Percentiles rank a stretch among this genome's conserved stretches.
Evolutionary conservation across 2,329 filamentous ascomycete species (phyloP).

Genomic region (Aspergillus sp.): DNA sequence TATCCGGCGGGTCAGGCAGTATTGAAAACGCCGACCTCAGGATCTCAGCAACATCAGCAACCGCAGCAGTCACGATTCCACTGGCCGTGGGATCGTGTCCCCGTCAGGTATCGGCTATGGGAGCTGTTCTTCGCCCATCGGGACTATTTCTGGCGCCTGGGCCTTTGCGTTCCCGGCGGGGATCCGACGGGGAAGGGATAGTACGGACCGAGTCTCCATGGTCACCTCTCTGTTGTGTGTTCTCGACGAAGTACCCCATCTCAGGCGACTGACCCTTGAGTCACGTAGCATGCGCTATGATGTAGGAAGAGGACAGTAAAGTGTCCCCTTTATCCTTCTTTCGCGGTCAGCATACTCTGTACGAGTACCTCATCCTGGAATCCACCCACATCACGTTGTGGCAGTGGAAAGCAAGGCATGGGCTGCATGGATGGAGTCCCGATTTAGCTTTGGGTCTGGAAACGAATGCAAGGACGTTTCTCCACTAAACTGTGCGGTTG

Average conservation of each 20-base stretch:
- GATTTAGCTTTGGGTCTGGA: no score
- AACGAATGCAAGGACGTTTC: neutral
- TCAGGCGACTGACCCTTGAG: neutral
- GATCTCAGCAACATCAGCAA: neutral
- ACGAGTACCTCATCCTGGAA: no score
- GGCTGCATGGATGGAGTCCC: neutral
- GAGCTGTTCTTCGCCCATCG: conserved; percentile 89
- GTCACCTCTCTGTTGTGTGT: neutral
- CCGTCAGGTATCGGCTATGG: conserved; percentile 75
- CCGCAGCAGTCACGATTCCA: conserved; percentile 11
- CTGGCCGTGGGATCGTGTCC: conserved; percentile 24
- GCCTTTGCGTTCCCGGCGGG: conserved; percentile 81
- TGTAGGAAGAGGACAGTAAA: neutral
- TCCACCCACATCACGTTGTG: no score
- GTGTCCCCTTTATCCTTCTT: neutral
- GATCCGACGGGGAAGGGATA: conserved; percentile 27
- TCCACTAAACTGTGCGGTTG: neutral
- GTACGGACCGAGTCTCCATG: neutral
- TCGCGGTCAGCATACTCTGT: neutral
- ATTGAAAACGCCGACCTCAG: neutral
- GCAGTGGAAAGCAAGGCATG: neutral
- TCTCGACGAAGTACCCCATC: neutral
- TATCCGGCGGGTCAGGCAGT: neutral
- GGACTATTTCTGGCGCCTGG: conserved; percentile 95
- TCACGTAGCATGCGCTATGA: neutral